Base-by-base conservation (phyloP, 805 yeast genomes). In the Crinitomyces ghanaensis region DNA sequence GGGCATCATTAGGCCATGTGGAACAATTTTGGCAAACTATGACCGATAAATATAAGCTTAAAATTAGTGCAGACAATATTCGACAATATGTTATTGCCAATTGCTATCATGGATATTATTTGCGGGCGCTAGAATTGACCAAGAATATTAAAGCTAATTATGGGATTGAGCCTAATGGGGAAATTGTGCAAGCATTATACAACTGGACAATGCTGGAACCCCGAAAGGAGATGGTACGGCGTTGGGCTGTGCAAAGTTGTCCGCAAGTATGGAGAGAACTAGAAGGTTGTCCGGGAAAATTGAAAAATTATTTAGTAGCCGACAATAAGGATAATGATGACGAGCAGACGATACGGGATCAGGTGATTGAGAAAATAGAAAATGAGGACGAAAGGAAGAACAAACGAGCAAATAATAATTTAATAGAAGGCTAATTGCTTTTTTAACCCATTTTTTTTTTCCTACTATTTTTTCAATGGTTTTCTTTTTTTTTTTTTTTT, bases 21-120 rank as follows among this genome's bases (percentile, higher is more conserved):
- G 68, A 66, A 37, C 61, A 66, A 27, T 68, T 77, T 27, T 81
- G 84, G 78, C 62, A 67, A 34, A 68, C 68, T 37, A 50, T 80
- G 17, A 67, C 77, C 1, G 59, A 59, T 25, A 37, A 46, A 13
- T 72, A 63, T 44, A 68, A 66, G 1, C 53, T 80, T 4, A 42
- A 61, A 8, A 81, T 82, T 0, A 65, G 69, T 38, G 54, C 65
- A 22, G 62, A 62, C 6, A 63, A 75, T 21, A 68, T 66, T 48
- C 65, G 63, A 26, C 83, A 77, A 49, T 75, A 70, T 44, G 52
- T 81, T 21, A 68, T 77, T 36, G 81, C 84, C 0, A 75, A 78
- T 49, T 77, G 80, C 39, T 76, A 75, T 43, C 73, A 74, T 48
- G 84, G 78, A 6, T 57, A 65, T 29, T 66, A 64, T 24, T 65